phyloP scores from a whole-genome alignment of 257 asterid genomes.

The Penstemon barbatus region DNA sequence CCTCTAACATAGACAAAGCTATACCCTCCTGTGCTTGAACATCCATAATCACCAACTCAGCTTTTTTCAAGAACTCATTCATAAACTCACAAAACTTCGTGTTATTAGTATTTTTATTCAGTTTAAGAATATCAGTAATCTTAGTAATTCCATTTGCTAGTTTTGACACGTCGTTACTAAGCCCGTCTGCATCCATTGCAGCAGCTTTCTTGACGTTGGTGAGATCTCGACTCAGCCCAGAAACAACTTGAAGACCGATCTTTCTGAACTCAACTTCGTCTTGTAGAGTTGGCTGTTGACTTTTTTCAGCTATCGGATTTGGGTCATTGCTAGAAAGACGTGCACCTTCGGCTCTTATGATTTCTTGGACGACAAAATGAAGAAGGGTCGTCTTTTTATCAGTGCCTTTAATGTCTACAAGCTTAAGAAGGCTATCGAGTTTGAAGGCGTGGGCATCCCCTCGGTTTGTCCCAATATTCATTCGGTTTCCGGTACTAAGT shows the following conservation, averaged over 20 bases:
- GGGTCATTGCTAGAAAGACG: slow-evolving; percentile 44
- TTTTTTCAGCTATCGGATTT: slow-evolving; percentile 29
- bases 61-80: slow-evolving; percentile 58
- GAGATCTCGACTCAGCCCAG: slow-evolving; percentile 68
- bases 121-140: slow-evolving; percentile 45
- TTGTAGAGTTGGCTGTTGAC: slow-evolving; percentile 35
- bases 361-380: slow-evolving; percentile 82
- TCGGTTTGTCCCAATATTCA: slow-evolving; percentile 81
- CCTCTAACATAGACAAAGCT: slow-evolving; percentile 73
- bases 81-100: slow-evolving; percentile 41
- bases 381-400: slow-evolving; percentile 79
- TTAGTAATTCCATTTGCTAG: slow-evolving; percentile 53
- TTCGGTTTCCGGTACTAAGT: slow-evolving; percentile 74
- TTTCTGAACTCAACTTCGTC: slow-evolving; percentile 66
- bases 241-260: slow-evolving; percentile 66
- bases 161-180: slow-evolving; percentile 48
- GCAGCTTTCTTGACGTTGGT: slow-evolving; percentile 82
- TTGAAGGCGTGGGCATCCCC: slow-evolving; percentile 85
- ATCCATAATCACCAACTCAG: slow-evolving; percentile 47
- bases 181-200: slow-evolving; percentile 60
- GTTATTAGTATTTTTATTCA: slow-evolving; percentile 41
- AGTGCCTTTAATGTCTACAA: slow-evolving; percentile 70
- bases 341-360: slow-evolving; percentile 71
- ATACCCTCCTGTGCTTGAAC: slow-evolving; percentile 61
- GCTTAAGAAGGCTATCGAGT: slow-evolving; percentile 82